phyloP scores from a whole-genome alignment of 2,329 filamentous ascomycete genomes.

The Fusarium compactum region DNA sequence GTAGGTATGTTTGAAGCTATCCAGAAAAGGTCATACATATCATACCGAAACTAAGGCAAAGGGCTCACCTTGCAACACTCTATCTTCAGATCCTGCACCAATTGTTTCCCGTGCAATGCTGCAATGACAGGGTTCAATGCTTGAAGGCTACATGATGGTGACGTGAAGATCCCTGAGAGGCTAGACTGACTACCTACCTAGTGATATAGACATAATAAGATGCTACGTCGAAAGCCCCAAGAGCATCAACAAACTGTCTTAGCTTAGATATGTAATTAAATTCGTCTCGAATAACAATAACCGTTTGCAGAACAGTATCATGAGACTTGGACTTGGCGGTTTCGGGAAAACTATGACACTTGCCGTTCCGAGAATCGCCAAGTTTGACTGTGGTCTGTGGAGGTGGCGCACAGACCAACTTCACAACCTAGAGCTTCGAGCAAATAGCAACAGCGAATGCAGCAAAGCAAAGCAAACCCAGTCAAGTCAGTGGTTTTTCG shows the following conservation, averaged over 20 bases:
- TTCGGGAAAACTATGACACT: constrained; percentile 39
- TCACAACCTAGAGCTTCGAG: constrained; percentile 8
- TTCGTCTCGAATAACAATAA: background rate
- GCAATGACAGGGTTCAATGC: constrained; percentile 36
- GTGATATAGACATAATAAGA: constrained; percentile 1
- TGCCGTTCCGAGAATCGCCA: constrained; percentile 31
- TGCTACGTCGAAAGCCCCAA: background rate
- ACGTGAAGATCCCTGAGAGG: constrained; percentile 33
- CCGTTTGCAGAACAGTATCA: constrained; percentile 2
- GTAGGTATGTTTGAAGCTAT: background rate
- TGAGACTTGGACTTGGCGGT: constrained; percentile 15
- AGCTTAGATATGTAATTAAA: background rate
- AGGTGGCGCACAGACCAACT: constrained; percentile 34
- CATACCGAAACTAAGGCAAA: background rate
- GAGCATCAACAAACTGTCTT: background rate
- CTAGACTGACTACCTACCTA: constrained; percentile 3
- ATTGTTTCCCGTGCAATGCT: constrained; percentile 13
- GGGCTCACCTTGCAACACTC: background rate
- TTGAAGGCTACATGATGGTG: constrained; percentile 34
- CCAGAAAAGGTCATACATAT: background rate
- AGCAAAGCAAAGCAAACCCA: background rate
- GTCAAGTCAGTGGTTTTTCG: constrained; percentile 25
- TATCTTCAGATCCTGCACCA: background rate
- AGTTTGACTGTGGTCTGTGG: constrained; percentile 1
- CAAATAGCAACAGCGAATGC: constrained; percentile 8